Conservation (phyloP, 352 stramenopile genomes). For the Thalassiosira livingstoniorum region DNA sequence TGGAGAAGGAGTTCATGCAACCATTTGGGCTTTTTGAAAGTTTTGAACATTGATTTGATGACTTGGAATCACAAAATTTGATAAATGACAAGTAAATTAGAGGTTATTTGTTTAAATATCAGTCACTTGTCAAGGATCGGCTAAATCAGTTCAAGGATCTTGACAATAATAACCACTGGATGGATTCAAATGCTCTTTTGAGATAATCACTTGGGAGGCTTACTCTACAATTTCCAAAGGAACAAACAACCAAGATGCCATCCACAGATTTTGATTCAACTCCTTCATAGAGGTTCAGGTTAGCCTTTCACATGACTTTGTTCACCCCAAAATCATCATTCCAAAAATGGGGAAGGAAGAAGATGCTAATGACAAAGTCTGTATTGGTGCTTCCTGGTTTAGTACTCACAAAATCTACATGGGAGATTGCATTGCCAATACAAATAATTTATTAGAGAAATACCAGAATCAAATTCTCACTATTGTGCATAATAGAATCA, state of each 20-base stretch:
- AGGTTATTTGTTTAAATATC: background rate
- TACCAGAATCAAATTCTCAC: background rate
- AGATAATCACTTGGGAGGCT: background rate
- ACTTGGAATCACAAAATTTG: background rate
- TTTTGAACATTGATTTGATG: background rate
- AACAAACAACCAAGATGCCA: background rate
- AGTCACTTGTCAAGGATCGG: background rate
- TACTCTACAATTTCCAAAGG: background rate
- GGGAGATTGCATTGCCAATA: background rate
- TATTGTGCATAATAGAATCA: background rate
- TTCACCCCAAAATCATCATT: background rate
- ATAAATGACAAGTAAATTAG: background rate
- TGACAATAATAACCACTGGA: background rate
- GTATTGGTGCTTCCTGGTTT: background rate
- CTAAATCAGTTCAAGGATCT: background rate
- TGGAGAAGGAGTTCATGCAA: background rate
- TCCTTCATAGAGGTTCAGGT: background rate
- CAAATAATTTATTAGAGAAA: background rate
- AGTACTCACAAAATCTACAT: background rate
- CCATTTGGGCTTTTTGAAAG: background rate
- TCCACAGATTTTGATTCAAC: background rate
- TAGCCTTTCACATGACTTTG: background rate
- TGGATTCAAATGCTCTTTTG: background rate
- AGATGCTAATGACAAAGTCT: background rate
- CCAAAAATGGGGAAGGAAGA: background rate